Evolutionary conservation across 1,284 basidiomycete species (phyloP).

Genomic region (Puccinia brachypodii): DNA sequence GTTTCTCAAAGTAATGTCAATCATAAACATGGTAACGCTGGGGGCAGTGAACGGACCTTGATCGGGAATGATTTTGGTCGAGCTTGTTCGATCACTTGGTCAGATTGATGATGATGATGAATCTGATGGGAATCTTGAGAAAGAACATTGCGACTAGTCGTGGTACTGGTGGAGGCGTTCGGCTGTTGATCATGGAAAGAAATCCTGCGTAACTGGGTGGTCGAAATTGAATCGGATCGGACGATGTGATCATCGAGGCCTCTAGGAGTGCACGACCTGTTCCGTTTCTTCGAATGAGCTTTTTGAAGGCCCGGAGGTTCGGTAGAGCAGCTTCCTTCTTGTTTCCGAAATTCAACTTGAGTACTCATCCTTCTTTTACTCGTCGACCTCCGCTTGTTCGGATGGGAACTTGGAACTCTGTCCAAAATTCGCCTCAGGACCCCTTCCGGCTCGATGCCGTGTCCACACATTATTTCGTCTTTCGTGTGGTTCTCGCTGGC

Average conservation of each 20-base stretch:
- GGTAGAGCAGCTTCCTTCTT: background rate
- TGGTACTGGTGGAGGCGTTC: background rate
- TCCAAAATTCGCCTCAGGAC: background rate
- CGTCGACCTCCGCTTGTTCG: background rate
- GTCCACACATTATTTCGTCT: background rate
- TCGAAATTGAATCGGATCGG: background rate
- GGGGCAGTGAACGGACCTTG: background rate
- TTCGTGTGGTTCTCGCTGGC: background rate
- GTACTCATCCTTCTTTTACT: slow-evolving; percentile 5
- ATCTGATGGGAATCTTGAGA: background rate
- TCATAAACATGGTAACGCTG: too few species aligned
- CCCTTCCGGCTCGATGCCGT: too few species aligned
- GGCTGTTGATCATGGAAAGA: background rate
- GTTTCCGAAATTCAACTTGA: background rate
- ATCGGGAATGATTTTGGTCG: background rate
- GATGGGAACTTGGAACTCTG: background rate
- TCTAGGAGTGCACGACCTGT: slow-evolving; percentile 2
- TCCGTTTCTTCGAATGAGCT: slow-evolving; percentile 6
- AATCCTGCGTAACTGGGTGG: background rate
- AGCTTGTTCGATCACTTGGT: background rate
- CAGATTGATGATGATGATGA: background rate
- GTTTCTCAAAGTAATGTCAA: too few species aligned
- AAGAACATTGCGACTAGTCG: too few species aligned
- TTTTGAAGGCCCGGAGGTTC: background rate
- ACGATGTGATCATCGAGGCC: background rate